Evolutionary conservation across 23 red algal species (phyloP).

Genomic region (Gracilaria gracilis): DNA sequence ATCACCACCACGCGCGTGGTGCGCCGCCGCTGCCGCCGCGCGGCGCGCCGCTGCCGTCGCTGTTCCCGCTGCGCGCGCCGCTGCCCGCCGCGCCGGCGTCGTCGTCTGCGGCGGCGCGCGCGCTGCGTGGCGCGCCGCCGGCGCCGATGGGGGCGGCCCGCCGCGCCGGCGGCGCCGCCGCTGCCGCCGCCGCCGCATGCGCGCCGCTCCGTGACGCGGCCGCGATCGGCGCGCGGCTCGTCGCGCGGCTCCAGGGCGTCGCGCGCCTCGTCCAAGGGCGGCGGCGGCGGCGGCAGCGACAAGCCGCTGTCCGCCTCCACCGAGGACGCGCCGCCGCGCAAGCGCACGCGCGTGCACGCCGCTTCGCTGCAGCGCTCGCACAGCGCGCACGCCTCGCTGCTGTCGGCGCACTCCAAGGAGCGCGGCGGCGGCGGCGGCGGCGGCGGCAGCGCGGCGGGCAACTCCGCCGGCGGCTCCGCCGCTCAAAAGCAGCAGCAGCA

Average conservation of each 20-base stretch:
- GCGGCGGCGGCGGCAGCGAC: too few species aligned
- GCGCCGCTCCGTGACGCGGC: neutral
- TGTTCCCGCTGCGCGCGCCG: neutral
- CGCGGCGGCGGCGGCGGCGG: neutral
- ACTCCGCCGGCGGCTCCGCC: neutral
- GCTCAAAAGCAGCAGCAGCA: too few species aligned
- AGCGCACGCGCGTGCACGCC: conserved; percentile 38
- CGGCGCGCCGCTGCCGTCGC: neutral
- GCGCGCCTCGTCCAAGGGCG: too few species aligned
- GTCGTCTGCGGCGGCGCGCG: neutral
- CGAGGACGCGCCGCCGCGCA: conserved; percentile 65
- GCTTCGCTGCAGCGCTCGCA: conserved; percentile 18
- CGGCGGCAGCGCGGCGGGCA: neutral
- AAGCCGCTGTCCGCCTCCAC: conserved; percentile 52
- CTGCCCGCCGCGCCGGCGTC: too few species aligned
- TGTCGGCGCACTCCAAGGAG: neutral
- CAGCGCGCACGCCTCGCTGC: conserved; percentile 58
- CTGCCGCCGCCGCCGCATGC: neutral
- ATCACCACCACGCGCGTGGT: too few species aligned
- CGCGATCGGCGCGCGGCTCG: conserved; percentile 8
- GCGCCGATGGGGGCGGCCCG: neutral
- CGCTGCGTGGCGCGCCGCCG: neutral
- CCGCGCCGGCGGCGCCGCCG: neutral
- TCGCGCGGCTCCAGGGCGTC: conserved; percentile 12
- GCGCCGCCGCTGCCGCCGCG: conserved; percentile 17